These are phyloP conservation scores for Nyssa sinensis DNA, from an alignment of 148 eudicot genomes.

Conservation along the genomic window DNA sequence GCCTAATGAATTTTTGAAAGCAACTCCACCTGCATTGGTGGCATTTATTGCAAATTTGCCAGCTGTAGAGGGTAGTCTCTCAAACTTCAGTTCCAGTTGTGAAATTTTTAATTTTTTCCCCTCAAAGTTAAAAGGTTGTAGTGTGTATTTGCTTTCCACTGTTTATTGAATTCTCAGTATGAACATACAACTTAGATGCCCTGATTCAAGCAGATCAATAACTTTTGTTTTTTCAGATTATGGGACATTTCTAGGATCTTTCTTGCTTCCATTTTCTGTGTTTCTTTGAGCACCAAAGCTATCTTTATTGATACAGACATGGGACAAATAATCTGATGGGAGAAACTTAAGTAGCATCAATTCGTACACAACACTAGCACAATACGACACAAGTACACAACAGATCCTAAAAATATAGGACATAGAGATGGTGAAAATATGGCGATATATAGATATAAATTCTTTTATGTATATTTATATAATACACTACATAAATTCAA, in stretches of 20 bases:
- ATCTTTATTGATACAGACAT: background rate
- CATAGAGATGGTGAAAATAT: too few species aligned
- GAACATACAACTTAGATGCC: background rate
- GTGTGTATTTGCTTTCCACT: background rate
- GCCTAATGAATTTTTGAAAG: conserved; percentile 64
- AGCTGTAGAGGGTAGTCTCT: conserved; percentile 64
- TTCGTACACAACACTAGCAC: too few species aligned
- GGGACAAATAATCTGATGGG: background rate
- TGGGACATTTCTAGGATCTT: background rate
- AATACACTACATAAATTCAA: too few species aligned
- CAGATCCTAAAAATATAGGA: too few species aligned
- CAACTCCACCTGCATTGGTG: conserved; percentile 66
- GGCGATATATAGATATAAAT: too few species aligned
- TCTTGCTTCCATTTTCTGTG: background rate
- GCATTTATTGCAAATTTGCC: conserved; percentile 80
- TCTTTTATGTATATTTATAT: too few species aligned
- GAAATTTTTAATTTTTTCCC: background rate
- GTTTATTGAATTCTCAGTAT: background rate
- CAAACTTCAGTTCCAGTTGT: background rate
- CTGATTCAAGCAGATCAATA: background rate
- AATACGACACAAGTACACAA: too few species aligned
- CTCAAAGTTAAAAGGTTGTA: background rate
- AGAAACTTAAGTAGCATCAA: too few species aligned
- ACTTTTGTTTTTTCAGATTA: background rate
- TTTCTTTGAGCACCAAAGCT: background rate